Percentiles rank a stretch among this genome's conserved stretches.
These are phyloP conservation scores for Acer saccharum DNA, from an alignment of 345 rosid genomes.

Conservation along the genomic window DNA sequence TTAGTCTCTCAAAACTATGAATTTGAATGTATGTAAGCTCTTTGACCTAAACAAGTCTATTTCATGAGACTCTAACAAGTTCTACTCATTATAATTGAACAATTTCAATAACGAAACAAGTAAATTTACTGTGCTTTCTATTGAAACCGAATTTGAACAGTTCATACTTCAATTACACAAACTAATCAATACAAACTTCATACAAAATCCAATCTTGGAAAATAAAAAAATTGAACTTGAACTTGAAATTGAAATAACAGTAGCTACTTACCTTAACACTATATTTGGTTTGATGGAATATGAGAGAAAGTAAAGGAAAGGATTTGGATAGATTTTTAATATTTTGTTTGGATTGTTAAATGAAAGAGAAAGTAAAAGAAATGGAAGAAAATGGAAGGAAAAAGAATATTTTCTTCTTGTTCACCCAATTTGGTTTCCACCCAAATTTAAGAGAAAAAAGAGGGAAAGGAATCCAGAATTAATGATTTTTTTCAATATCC, in stretches of 20 bases:
- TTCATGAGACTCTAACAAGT: background rate
- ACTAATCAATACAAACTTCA: background rate
- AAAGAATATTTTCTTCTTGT: too few relatives aligned
- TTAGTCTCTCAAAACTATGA: background rate
- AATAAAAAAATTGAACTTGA: background rate
- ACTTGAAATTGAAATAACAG: background rate
- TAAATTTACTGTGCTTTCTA: background rate
- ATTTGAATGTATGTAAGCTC: background rate
- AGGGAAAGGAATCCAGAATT: too few relatives aligned
- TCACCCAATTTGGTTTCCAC: too few relatives aligned
- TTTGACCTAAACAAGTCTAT: too few relatives aligned
- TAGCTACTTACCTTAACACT: constrained; percentile 49
- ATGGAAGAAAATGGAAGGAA: too few relatives aligned
- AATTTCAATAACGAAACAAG: background rate
- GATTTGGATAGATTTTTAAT: too few relatives aligned
- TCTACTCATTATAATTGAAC: background rate
- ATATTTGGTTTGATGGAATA: too few relatives aligned
- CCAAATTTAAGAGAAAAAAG: too few relatives aligned
- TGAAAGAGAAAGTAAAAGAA: too few relatives aligned
- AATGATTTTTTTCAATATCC: too few relatives aligned
- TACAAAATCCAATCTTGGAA: background rate
- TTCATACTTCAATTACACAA: background rate
- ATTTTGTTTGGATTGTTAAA: too few relatives aligned
- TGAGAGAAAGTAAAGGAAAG: too few relatives aligned
- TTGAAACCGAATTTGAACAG: background rate